Base-by-base conservation (phyloP, 2,329 filamentous ascomycete genomes). In the Colletotrichum acutatum region DNA sequence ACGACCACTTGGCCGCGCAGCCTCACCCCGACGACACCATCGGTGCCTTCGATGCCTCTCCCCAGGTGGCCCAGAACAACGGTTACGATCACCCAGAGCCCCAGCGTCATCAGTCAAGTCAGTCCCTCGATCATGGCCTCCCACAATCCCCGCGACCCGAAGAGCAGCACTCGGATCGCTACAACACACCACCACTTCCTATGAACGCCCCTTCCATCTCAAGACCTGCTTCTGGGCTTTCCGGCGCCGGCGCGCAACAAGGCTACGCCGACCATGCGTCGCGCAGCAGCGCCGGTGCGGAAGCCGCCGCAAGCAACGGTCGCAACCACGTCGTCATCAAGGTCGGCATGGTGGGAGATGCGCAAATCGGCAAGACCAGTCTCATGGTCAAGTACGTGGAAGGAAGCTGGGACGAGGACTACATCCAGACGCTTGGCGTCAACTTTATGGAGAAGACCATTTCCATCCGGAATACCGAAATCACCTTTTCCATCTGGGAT, bases 391-490 rank as follows among this genome's bases (percentile, higher is more conserved):
- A 99, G 84, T 99, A 99, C 81, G 97, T 99, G 68, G 97, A 99
- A 85, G 97, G 97, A 73, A 98, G 95, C 84, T 99, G 97, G 95
- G 97, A 99, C 83, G 97, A 99, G 85, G 97, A 99, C 83, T 99
- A 99, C 84, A 99, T 99, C 80, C 97, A 99, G 85, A 99, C 97
- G 26, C 86, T 99, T 57, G 97, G 97, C 77, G 97, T 99, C 84
- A 99, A 99, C 84, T 99, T 99, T 84, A 99, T 99, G 97, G 97
- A 99, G 84, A 99, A 99, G 89, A 99, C 97, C 46, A 99, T 99
- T 81, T 97, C 95, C 75, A 99, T 99, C 83, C 94, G 97, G 75
- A 99, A 99, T 84, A 99, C 97, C 19, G 97, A 99, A 84, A 99
- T 99, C 83, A 99, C 97, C 56, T 99, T 99, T 85, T 98, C 95